A percentile compares a stretch with the other conserved stretches of the same genome.
Conservation (phyloP, 805 yeast species). For the Pichia deserticola region DNA sequence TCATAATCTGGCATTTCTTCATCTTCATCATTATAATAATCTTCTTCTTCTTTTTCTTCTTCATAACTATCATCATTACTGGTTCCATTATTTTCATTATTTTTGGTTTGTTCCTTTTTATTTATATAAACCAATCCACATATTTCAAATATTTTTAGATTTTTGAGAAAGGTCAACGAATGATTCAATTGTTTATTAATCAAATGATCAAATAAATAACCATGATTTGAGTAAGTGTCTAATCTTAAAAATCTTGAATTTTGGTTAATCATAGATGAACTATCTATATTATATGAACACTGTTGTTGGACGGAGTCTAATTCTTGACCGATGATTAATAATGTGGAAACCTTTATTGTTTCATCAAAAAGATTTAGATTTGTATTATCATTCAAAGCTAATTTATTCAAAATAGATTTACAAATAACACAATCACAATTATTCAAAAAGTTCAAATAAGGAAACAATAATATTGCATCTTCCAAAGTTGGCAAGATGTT, state of each 20-base stretch:
- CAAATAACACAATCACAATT: conserved; percentile 22
- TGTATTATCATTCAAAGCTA: conserved; percentile 1
- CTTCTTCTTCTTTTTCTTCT: background rate
- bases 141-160: conserved; percentile 22
- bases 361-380: conserved; percentile 12
- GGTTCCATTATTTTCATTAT: background rate
- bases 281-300: conserved; percentile 5
- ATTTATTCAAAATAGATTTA: conserved; percentile 9
- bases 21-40: background rate
- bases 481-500: conserved; percentile 23
- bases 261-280: conserved; percentile 10
- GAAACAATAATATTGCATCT: conserved; percentile 24
- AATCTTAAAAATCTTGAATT: conserved; percentile 15
- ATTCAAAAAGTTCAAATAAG: conserved; percentile 22
- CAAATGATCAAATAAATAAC: conserved; percentile 27
- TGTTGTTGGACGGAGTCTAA: conserved; percentile 19
- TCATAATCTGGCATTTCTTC: background rate
- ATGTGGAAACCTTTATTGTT: conserved; percentile 25
- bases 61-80: background rate
- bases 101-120: background rate
- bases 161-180: conserved; percentile 15
- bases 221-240: conserved; percentile 9
- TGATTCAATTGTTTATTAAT: conserved; percentile 19
- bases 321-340: conserved; percentile 27
- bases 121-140: conserved; percentile 25